Percentiles rank a stretch among this genome's conserved stretches.
Conservation (phyloP, 1,284 basidiomycete genomes). For the Neolentinus lepideus region DNA sequence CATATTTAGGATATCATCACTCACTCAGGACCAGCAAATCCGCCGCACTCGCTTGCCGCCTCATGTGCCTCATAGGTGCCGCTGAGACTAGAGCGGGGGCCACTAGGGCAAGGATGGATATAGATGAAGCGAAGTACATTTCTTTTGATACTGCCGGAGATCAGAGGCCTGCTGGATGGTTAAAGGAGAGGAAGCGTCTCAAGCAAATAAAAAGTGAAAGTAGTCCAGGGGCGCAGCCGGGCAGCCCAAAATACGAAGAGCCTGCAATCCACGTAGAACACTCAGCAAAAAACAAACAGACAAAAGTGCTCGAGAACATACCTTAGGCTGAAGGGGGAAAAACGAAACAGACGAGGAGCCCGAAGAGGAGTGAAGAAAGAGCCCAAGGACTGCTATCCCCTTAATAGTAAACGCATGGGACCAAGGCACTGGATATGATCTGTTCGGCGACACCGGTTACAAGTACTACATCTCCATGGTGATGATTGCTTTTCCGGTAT, state of each 20-base stretch:
- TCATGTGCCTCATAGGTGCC: constrained; percentile 38
- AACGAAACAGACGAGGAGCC: background rate
- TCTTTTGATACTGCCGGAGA: constrained; percentile 33
- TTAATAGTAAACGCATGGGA: background rate
- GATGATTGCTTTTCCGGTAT: background rate
- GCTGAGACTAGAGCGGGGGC: constrained; percentile 43
- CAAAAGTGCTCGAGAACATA: background rate
- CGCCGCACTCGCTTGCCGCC: constrained; percentile 30
- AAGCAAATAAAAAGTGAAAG: constrained; percentile 31
- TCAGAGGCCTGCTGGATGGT: constrained; percentile 38
- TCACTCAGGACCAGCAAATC: constrained; percentile 55
- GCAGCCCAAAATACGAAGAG: constrained; percentile 40
- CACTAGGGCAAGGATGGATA: constrained; percentile 33
- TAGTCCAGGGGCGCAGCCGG: constrained; percentile 59
- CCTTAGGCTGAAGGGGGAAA: constrained; percentile 1
- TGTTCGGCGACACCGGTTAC: background rate
- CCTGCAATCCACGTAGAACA: background rate
- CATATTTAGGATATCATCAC: constrained; percentile 19
- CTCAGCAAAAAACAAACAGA: background rate
- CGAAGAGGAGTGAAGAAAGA: background rate
- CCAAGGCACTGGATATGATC: background rate
- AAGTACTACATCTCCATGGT: constrained; percentile 1
- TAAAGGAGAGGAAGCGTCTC: constrained; percentile 32
- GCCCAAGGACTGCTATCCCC: background rate
- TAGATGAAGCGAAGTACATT: constrained; percentile 43